phyloP scores from a whole-genome alignment of 257 asterid genomes.

The Scutellaria galericulata region DNA sequence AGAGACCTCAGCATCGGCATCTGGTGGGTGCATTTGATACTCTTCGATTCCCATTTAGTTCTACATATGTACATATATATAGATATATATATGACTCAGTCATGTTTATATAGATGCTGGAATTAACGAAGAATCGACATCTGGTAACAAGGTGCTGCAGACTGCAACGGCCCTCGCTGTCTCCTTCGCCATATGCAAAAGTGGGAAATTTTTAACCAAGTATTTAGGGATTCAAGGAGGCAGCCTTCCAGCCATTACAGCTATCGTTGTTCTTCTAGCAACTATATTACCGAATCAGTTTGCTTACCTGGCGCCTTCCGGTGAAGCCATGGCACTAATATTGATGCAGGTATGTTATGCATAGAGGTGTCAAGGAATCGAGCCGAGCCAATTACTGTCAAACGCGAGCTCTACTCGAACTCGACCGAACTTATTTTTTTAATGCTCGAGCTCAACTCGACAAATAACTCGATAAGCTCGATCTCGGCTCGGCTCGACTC shows the following conservation, averaged over 20 bases:
- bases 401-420: too few species aligned
- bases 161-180: constrained; percentile 75
- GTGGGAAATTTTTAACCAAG: constrained; percentile 52
- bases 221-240: constrained; percentile 85
- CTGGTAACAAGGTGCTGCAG: constrained; percentile 71
- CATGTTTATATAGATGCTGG: constrained; percentile 40
- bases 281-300: constrained; percentile 74
- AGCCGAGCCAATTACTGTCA: too few species aligned
- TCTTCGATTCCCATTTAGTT: constrained; percentile 15
- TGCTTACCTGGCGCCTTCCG: constrained; percentile 84
- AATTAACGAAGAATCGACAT: constrained; percentile 42
- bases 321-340: constrained; percentile 91
- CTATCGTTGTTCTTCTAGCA: constrained; percentile 77
- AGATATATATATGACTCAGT: neutral
- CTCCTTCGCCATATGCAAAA: constrained; percentile 77
- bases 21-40: constrained; percentile 64
- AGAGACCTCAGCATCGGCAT: constrained; percentile 52
- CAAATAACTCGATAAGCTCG: too few species aligned
- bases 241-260: constrained; percentile 80
- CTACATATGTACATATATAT: neutral
- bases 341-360: constrained; percentile 73
- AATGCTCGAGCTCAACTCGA: too few species aligned
- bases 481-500: too few species aligned
- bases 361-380: too few species aligned
- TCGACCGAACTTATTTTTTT: too few species aligned